A percentile compares a stretch with the other conserved stretches of the same genome.
phyloP scores from a whole-genome alignment of 257 asterid genomes.

The Solanum medicagineum region DNA sequence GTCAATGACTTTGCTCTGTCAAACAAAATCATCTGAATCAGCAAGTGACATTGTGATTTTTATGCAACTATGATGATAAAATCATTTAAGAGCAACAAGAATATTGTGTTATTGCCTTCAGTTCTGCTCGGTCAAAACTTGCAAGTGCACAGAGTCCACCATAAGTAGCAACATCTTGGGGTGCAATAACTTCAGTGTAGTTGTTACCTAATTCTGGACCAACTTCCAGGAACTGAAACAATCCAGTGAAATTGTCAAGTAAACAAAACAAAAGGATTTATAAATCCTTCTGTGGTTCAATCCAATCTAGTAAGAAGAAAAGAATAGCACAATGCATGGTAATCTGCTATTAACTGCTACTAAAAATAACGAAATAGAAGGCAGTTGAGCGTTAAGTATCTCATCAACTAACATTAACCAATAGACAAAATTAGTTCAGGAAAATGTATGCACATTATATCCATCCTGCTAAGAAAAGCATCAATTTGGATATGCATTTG shows the following conservation, averaged over 20 bases:
- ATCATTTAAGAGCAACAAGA: background rate
- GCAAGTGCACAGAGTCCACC: constrained; percentile 99
- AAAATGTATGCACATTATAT: background rate
- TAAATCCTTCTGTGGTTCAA: background rate
- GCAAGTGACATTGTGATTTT: background rate
- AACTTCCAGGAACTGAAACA: constrained; percentile 78
- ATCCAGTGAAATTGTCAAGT: background rate
- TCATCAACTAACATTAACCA: background rate
- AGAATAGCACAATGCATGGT: background rate
- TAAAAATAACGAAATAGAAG: background rate
- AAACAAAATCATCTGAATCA: constrained; percentile 2
- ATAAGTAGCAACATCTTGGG: constrained; percentile 95
- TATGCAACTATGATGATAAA: background rate
- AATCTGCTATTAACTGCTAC: background rate
- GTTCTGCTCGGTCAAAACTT: constrained; percentile 86
- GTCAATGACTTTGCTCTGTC: constrained; percentile 96
- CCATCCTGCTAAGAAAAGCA: background rate
- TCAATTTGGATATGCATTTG: background rate
- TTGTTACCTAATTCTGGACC: constrained; percentile 71
- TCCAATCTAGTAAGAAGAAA: background rate
- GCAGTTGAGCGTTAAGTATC: too few species aligned
- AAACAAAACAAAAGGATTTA: background rate
- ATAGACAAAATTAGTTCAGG: background rate
- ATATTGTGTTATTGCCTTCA: constrained; percentile 43
- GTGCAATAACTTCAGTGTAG: constrained; percentile 79